These are phyloP conservation scores for Aureobasidium mangrovei DNA, from an alignment of 2,329 filamentous ascomycete species.

Conservation along the genomic window DNA sequence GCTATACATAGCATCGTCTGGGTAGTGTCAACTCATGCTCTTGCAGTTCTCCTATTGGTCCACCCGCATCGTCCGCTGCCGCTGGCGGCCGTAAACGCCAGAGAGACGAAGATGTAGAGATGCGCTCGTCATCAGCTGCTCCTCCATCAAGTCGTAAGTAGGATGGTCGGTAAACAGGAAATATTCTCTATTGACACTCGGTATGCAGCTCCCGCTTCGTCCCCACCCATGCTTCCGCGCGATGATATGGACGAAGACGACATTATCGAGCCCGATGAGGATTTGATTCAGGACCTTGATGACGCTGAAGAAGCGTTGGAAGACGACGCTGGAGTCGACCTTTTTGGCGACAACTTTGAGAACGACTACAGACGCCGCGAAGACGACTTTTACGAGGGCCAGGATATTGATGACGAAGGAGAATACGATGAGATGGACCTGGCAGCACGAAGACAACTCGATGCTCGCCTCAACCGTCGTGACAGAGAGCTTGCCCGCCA, in stretches of 20 bases:
- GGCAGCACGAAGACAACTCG: constrained; percentile 59
- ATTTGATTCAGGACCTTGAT: constrained; percentile 55
- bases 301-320: constrained; percentile 61
- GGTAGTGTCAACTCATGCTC: background rate
- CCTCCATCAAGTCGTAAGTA: constrained; percentile 57
- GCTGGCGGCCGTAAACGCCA: constrained; percentile 52
- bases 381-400: constrained; percentile 55
- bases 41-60: constrained; percentile 3
- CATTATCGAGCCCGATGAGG: constrained; percentile 60
- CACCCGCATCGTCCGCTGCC: constrained; percentile 19
- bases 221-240: constrained; percentile 55
- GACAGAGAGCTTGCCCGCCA: constrained; percentile 62
- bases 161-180: background rate
- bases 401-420: constrained; percentile 68
- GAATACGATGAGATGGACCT: constrained; percentile 64
- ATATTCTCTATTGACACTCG: background rate
- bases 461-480: constrained; percentile 63
- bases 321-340: constrained; percentile 60
- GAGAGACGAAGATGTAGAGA: constrained; percentile 55
- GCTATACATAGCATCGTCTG: background rate
- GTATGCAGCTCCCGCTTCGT: constrained; percentile 45
- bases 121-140: constrained; percentile 46
- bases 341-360: constrained; percentile 63
- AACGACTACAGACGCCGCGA: constrained; percentile 49
- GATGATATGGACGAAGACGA: constrained; percentile 62